Base-by-base conservation (phyloP, 768 basidiomycete species). In the Panaeolus papilionaceus region DNA sequence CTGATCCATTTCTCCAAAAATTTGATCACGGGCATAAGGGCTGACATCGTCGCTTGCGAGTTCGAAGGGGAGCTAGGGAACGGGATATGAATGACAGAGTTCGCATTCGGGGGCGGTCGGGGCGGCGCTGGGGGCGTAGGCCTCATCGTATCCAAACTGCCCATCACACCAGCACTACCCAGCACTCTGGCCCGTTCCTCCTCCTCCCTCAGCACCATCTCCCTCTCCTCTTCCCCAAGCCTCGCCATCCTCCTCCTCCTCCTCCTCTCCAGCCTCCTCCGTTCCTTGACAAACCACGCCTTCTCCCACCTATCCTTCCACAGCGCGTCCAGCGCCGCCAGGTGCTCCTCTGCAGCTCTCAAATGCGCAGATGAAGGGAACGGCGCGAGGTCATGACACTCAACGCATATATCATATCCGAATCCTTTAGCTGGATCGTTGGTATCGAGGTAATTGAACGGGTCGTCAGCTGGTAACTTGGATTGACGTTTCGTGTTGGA, bases 351-450 rank as follows among this genome's bases (percentile, higher is more conserved):
- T 8, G 90, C 92, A 3, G 88, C 89, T 63, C 88, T 84, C 42
- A 94, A 77, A 72, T 92, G 90, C 40, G 86, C 82, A 0, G 83
- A 66, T n/a, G 83, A 83, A 0, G 94, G 92, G 76, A 92, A 91
- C 14, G 89, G 88, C 2, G 93, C 92, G 39, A 87, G 80, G 70
- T 96, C 93, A 73, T 93, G 91, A 74, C 93, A 94, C 79, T 97
- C 94, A 68, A 97, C 86, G 76, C 94, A 96, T 49, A 97, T 87
- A 73, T 95, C 91, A 74, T 89, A 95, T 16, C 92, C 93, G 67
- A 84, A 80, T 39, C 89, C 89, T n/a, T 80, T 72, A 37, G 69
- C 70, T 0, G 85, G 84, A 66, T 82, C 76, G 70, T 86, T 86
- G 44, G 81, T 83, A 20, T 72, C 68, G 4, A 65, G 54, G 62